Evolutionary conservation across 148 eudicot genomes (phyloP).

Genomic region (Euryodendron excelsum): DNA sequence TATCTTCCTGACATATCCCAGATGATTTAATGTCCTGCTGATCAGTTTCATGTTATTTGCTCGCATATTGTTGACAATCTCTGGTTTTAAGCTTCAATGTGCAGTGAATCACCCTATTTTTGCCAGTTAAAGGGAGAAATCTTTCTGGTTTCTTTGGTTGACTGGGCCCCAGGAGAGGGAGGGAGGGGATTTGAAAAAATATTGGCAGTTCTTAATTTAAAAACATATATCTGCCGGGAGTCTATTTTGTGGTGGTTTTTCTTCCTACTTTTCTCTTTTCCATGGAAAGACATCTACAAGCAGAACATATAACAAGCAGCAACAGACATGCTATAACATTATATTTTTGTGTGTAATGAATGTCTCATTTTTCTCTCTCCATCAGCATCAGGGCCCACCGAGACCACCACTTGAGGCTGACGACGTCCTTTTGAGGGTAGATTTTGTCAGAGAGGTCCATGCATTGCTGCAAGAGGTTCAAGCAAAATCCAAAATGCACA

Average conservation of each 20-base stretch:
- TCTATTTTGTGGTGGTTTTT: no score
- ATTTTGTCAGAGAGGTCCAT: conserved; percentile 83
- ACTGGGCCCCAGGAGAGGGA: not conserved
- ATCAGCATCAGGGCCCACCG: conserved; percentile 82
- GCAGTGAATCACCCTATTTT: not conserved
- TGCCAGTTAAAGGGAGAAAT: not conserved
- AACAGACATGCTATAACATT: not conserved
- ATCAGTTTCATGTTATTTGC: not conserved
- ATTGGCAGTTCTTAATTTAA: not conserved
- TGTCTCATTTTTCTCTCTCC: conserved; percentile 5
- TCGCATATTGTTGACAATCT: not conserved
- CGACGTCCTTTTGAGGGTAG: conserved; percentile 73
- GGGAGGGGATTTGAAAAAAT: not conserved
- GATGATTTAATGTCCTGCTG: not conserved
- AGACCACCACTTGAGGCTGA: conserved; percentile 64
- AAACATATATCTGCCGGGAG: no score
- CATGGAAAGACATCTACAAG: no score
- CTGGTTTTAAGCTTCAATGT: no score
- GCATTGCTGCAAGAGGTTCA: conserved; percentile 70
- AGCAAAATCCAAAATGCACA: conserved; percentile 27
- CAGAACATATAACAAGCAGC: not conserved
- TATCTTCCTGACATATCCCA: no score
- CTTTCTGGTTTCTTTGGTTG: conserved; percentile 1
- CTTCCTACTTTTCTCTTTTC: not conserved
- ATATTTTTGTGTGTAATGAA: not conserved